Evolutionary conservation across 208 protist genomes (phyloP).

Genomic region (Wallacemonas rigidus): DNA sequence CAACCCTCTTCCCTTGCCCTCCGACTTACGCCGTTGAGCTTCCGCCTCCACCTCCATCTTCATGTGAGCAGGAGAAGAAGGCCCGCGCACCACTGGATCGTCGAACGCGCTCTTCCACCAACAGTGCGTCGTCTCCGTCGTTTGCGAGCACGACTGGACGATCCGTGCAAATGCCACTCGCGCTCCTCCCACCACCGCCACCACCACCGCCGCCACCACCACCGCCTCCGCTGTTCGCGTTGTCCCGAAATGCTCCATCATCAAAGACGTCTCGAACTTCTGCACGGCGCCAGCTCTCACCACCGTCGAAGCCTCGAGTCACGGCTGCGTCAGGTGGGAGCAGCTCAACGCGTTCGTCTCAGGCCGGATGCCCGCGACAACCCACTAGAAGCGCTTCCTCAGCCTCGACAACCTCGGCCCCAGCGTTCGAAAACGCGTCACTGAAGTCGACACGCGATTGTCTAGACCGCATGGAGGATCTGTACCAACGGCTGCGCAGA

Average conservation of each 20-base stretch:
- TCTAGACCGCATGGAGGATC: constrained; percentile 53
- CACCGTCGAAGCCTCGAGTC: too few species aligned
- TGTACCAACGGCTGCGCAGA: constrained; percentile 46
- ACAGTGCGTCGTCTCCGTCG: too few species aligned
- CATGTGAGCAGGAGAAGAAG: neutral
- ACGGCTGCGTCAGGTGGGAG: too few species aligned
- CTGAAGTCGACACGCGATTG: constrained; percentile 37
- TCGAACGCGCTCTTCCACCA: neutral
- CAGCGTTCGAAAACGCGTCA: neutral
- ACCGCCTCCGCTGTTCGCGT: neutral
- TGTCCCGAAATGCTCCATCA: neutral
- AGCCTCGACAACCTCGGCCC: too few species aligned
- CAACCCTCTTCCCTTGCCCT: constrained; percentile 46
- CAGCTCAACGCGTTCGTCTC: too few species aligned
- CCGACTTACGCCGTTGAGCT: neutral
- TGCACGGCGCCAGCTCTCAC: neutral
- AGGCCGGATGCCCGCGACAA: too few species aligned
- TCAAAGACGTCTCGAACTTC: neutral
- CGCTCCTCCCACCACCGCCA: constrained; percentile 2
- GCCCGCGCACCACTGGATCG: neutral
- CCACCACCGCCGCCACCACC: constrained; percentile 10
- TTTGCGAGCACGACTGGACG: neutral
- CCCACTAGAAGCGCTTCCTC: too few species aligned
- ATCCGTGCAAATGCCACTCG: neutral
- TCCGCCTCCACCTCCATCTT: neutral